Percentiles rank a stretch among this genome's conserved stretches.
Conservation (phyloP, 2,329 filamentous ascomycete species). For the Sporothrix curviconia region DNA sequence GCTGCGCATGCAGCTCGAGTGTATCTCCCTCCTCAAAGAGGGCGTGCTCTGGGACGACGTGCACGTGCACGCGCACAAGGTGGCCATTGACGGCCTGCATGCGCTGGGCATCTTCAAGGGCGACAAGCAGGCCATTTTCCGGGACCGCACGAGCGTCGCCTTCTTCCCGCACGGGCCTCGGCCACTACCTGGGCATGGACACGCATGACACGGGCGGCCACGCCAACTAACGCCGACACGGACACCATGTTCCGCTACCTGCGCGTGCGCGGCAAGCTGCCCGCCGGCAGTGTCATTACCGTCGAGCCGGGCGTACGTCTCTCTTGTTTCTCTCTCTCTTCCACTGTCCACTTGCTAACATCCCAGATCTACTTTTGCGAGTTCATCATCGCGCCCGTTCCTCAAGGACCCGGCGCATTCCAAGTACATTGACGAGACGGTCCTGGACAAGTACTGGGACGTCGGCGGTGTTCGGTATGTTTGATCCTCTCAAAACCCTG, state of each 20-base stretch:
- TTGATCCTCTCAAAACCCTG: neutral
- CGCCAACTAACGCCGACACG: conserved; percentile 67
- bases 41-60: conserved; percentile 76
- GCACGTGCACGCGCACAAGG: conserved; percentile 69
- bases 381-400: conserved; percentile 79
- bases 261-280: conserved; percentile 67
- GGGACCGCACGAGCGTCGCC: conserved; percentile 72
- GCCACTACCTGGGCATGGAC: conserved; percentile 88
- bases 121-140: conserved; percentile 65
- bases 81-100: conserved; percentile 75
- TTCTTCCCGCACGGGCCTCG: conserved; percentile 90
- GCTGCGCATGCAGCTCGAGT: conserved; percentile 76
- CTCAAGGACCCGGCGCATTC: conserved; percentile 64
- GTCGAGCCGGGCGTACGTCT: conserved; percentile 79
- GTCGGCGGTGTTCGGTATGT: conserved; percentile 70
- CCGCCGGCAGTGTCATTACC: conserved; percentile 77
- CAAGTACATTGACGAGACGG: conserved; percentile 67
- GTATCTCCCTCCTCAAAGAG: conserved; percentile 64
- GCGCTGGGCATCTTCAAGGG: conserved; percentile 67
- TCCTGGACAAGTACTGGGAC: conserved; percentile 74
- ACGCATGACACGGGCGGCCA: conserved; percentile 82
- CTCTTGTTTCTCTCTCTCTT: neutral
- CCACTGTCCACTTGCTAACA: no score
- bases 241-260: conserved; percentile 86
- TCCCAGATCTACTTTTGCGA: conserved; percentile 76